Evolutionary conservation across 371 early-diverging fungal genomes (phyloP).

Genomic region (Mucor indicus): DNA sequence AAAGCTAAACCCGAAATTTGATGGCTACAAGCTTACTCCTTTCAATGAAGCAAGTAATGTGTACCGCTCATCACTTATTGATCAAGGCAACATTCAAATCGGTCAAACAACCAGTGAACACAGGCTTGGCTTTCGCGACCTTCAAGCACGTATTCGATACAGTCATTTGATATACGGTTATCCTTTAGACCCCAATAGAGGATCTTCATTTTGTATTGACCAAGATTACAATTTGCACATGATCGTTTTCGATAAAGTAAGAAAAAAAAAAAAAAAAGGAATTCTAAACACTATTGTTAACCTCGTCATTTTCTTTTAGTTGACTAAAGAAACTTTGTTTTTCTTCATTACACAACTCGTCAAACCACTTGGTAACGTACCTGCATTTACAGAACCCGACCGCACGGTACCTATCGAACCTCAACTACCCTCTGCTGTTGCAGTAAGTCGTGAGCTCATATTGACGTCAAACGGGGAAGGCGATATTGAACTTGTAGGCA

Average conservation of each 20-base stretch:
- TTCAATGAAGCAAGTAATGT: constrained; percentile 40
- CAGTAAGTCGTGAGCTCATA: constrained; percentile 22
- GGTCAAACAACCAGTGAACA: constrained; percentile 8
- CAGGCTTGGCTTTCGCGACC: constrained; percentile 55
- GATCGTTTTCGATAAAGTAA: constrained; percentile 46
- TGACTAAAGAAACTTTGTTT: constrained; percentile 2
- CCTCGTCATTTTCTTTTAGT: neutral
- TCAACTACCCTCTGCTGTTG: constrained; percentile 33
- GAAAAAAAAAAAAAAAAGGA: too few relatives aligned
- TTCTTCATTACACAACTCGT: constrained; percentile 18
- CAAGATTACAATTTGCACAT: constrained; percentile 34
- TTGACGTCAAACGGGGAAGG: constrained; percentile 37
- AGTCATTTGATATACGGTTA: constrained; percentile 58
- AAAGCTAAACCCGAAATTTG: constrained; percentile 61
- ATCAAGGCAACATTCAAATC: constrained; percentile 2
- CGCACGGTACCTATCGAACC: constrained; percentile 22
- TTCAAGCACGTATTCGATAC: constrained; percentile 66
- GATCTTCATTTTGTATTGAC: constrained; percentile 46
- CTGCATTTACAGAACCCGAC: constrained; percentile 30
- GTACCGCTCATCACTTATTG: constrained; percentile 24
- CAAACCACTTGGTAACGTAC: constrained; percentile 22
- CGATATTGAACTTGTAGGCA: constrained; percentile 30
- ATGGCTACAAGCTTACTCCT: constrained; percentile 64
- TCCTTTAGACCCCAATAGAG: constrained; percentile 20
- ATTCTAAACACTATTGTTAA: neutral